A percentile compares a stretch with the other conserved stretches of the same genome.
These are phyloP conservation scores for Trichomonascus vanleenenianus DNA, from an alignment of 805 yeast species.

Conservation along the genomic window DNA sequence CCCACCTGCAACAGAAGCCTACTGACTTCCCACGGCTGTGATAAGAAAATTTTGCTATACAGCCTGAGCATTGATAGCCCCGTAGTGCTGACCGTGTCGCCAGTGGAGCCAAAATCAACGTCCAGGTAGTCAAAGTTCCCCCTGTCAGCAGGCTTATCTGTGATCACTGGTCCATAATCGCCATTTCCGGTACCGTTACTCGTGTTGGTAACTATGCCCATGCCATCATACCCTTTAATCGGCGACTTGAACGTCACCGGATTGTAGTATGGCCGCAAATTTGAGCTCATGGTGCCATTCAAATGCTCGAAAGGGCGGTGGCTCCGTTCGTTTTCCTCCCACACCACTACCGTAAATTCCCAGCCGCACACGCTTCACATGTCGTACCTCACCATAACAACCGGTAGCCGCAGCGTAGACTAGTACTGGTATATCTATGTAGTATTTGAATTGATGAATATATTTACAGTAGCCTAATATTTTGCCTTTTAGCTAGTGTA, in stretches of 20 bases:
- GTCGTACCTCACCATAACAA: too few species aligned
- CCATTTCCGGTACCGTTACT: conserved; percentile 14
- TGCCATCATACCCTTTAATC: conserved; percentile 27
- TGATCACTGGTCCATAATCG: conserved; percentile 9
- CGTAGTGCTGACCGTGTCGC: conserved; percentile 34
- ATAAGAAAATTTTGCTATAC: conserved; percentile 58
- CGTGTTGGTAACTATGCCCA: conserved; percentile 1
- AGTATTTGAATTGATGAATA: too few species aligned
- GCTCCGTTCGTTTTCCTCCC: too few species aligned
- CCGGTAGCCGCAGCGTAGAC: too few species aligned
- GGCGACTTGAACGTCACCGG: conserved; percentile 51
- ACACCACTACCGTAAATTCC: too few species aligned
- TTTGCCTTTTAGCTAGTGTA: too few species aligned
- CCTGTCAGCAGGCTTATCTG: conserved; percentile 12
- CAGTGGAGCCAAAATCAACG: conserved; percentile 11
- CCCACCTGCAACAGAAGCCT: conserved; percentile 78
- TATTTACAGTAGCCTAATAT: too few species aligned
- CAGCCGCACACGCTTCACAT: too few species aligned
- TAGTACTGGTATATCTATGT: too few species aligned
- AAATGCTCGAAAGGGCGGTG: too few species aligned
- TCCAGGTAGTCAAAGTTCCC: conserved; percentile 22
- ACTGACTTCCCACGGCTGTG: conserved; percentile 86
- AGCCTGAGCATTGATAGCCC: conserved; percentile 55
- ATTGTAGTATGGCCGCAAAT: conserved; percentile 60
- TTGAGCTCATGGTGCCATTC: neutral